Conservation (phyloP, 2,329 filamentous ascomycete genomes). For the Neoascochyta sp. region DNA sequence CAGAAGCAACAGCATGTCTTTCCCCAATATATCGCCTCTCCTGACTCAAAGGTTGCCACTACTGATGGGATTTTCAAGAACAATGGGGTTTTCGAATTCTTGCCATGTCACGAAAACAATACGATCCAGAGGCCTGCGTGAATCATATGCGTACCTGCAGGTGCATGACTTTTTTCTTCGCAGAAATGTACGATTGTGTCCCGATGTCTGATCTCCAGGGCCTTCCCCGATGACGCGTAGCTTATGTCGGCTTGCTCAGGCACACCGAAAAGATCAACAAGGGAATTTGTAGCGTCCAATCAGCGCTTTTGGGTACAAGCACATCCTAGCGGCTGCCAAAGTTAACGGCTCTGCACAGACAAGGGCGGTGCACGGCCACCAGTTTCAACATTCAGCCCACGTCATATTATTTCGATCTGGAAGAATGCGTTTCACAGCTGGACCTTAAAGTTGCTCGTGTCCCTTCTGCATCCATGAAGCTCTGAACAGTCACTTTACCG, state of each 20-base stretch:
- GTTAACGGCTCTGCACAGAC: no score
- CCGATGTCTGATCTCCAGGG: conserved; percentile 11
- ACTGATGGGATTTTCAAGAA: no score
- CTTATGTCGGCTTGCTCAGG: conserved; percentile 18
- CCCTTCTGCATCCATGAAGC: neutral
- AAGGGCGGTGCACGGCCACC: conserved; percentile 9
- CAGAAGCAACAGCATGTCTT: conserved; percentile 2
- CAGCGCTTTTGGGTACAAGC: conserved; percentile 9
- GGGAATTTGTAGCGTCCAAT: conserved; percentile 17
- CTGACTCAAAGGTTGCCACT: no score
- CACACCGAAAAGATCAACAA: conserved; percentile 18
- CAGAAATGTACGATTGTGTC: no score
- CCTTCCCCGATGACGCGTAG: conserved; percentile 23
- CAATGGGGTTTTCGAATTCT: no score
- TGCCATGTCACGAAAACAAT: no score
- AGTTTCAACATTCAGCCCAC: conserved; percentile 14
- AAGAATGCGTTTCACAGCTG: conserved; percentile 12
- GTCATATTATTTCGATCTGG: conserved; percentile 22
- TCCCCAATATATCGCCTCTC: conserved; percentile 3
- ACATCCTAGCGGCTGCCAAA: no score
- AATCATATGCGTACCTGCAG: no score
- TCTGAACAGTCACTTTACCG: conserved; percentile 1
- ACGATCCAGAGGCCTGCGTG: no score
- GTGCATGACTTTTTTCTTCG: no score
- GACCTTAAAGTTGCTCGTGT: conserved; percentile 11